Evolutionary conservation across 2,329 filamentous ascomycete species (phyloP).

Genomic region (Calonectria pauciramosa): DNA sequence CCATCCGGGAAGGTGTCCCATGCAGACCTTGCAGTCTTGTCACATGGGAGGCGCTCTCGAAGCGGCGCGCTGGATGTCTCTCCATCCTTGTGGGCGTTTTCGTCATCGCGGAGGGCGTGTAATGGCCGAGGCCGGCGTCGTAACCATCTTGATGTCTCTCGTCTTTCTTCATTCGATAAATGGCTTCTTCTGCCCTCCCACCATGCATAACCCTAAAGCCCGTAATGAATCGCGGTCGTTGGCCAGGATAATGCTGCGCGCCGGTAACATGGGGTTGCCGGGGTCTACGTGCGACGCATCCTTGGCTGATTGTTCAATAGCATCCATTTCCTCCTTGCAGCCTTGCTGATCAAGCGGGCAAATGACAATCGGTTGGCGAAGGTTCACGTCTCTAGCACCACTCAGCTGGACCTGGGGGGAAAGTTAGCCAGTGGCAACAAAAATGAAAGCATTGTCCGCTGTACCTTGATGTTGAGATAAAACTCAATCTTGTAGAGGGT

Average conservation of each 20-base stretch:
- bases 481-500: slow-evolving; percentile 99
- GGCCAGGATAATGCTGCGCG: slow-evolving; percentile 83
- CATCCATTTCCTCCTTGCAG: slow-evolving; percentile 99
- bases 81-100: slow-evolving; percentile 30
- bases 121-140: slow-evolving; percentile 26
- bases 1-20: slow-evolving; percentile 14
- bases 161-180: slow-evolving; percentile 67
- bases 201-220: slow-evolving; percentile 73
- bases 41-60: slow-evolving; percentile 34
- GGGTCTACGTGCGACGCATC: slow-evolving; percentile 90
- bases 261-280: slow-evolving; percentile 92
- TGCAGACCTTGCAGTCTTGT: slow-evolving; percentile 21
- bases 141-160: slow-evolving; percentile 26
- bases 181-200: slow-evolving; percentile 75
- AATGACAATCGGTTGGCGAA: slow-evolving; percentile 94
- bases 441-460: slow-evolving; percentile 8
- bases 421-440: slow-evolving; percentile 34
- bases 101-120: slow-evolving; percentile 27
- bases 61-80: slow-evolving; percentile 32
- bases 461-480: slow-evolving; percentile 92
- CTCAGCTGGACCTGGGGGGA: slow-evolving; percentile 83
- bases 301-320: slow-evolving; percentile 95
- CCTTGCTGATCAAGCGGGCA: slow-evolving; percentile 95
- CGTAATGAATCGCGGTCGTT: slow-evolving; percentile 77
- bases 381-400: slow-evolving; percentile 86